Base-by-base conservation (phyloP, 2,329 filamentous ascomycete species). In the Fusarium mundagurra region DNA sequence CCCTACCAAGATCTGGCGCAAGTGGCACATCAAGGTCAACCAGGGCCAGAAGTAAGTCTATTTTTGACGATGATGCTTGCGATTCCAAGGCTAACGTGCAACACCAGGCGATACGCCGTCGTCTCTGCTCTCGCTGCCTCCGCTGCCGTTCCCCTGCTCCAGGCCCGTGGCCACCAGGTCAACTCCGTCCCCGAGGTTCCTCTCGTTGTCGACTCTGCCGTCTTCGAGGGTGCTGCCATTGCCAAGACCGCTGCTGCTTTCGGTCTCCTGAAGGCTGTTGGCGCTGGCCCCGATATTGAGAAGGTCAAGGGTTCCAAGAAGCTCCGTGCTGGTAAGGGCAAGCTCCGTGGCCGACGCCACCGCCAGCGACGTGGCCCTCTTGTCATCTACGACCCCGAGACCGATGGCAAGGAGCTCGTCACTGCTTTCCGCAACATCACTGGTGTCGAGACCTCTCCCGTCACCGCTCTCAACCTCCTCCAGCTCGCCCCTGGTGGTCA, bases 11-110 rank as follows among this genome's bases (percentile, higher is more conserved):
- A 93, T 98, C 89, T 99, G 96, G 97, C 92, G 96, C 87, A 98
- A 98, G 91, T 99, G 96, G 97, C 96, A 99, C 91, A 91, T 98
- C 91, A 98, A 98, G 95, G 92, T 99, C 92, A 98, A 97, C 92
- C 92, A 97, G 87, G 93, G 93, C 87, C 96, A 99, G 92, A 98
- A 96, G 94, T 95, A 85, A 87, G 91, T 86, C 10, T 36, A 63
- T 53, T 31, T 50, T 12, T 17, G 22, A 41, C 50, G 51, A 16
- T 16, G 3, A 14, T 31, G 22, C 29, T 53, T 38, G 18, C 43
- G 58, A 27, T 13, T 44, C 17, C 39, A 48, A 59, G 38, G 66
- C 76, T 81, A 75, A 80, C 71, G 59, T 76, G 27, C 58, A 54
- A 75, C 81, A 72, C 69, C 78, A 95, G 93, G 91, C 96, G 96